Evolutionary conservation across 2,329 filamentous ascomycete genomes (phyloP), one percentile per base, ranked within the genome.

Genomic region (Sclerotiophoma versabilis): DNA sequence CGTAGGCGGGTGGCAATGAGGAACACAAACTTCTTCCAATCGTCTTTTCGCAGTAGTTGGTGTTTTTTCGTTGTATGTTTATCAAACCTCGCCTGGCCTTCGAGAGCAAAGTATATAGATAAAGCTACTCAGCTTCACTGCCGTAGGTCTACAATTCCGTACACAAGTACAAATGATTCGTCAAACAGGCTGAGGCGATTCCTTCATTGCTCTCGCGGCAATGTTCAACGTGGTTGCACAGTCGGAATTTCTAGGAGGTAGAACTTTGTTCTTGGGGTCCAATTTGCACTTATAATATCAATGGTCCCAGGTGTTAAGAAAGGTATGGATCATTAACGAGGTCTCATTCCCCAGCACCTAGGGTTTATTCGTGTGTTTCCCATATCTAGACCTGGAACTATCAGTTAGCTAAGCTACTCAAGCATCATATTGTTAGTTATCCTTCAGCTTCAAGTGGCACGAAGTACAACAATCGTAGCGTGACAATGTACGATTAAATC

Each of bases 361-460:
- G n/a, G n/a, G n/a, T n/a, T n/a, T n/a, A n/a, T n/a, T 34, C 6
- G 2, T 10, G 10, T 1, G 3, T 19, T 2, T 22, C 2, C 15
- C 17, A 34, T 20, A 22, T 2, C 9, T 30, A 5, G 8, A 9
- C 36, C n/a, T n/a, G n/a, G n/a, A n/a, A 7, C 17, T 20, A 11
- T 6, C 14, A 11, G 26, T n/a, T 36, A 17, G 17, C 60, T 61
- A 20, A 64, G 42, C 11, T 14, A 14, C 8, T 14, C 9, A 22
- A 71, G 68, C 14, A 66, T 70, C n/a, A 61, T 72, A 1, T 39
- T 71, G 23, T 67, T 71, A 64, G 59, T 66, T 7, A 48, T 66
- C 22, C 60, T 72, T n/a, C 65, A 68, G n/a, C 54, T 72, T 72
- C 66, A 65, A 63, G 61, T 36, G 58, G 56, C 7, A 33, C 63